A percentile compares a stretch with the other conserved stretches of the same genome.
Evolutionary conservation across 306 rosid genomes (phyloP).

Genomic region (Psophocarpus tetragonolobus): DNA sequence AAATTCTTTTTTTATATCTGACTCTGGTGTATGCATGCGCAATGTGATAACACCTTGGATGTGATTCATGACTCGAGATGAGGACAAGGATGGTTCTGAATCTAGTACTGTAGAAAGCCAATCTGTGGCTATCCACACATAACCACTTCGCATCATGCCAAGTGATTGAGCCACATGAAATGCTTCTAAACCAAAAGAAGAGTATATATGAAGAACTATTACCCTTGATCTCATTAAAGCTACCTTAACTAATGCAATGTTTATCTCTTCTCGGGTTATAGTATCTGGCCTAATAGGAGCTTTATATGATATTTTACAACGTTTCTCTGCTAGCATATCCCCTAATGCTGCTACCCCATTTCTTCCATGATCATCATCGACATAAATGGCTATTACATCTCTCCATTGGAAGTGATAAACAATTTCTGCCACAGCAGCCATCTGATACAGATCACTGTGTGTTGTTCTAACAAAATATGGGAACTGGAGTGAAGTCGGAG

Average conservation of each 20-base stretch:
- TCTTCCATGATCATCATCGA: constrained; percentile 82
- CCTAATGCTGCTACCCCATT: constrained; percentile 67
- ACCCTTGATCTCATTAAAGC: constrained; percentile 66
- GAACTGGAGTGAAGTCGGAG: constrained; percentile 69
- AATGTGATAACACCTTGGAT: constrained; percentile 71
- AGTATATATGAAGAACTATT: constrained; percentile 57
- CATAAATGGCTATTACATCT: constrained; percentile 69
- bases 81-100: constrained; percentile 33
- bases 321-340: constrained; percentile 61
- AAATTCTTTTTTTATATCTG: constrained; percentile 53
- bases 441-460: constrained; percentile 67
- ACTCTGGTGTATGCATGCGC: constrained; percentile 63
- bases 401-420: constrained; percentile 65
- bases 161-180: constrained; percentile 52
- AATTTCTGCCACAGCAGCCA: constrained; percentile 76
- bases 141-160: constrained; percentile 72
- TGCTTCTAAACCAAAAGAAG: constrained; percentile 44
- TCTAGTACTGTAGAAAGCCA: constrained; percentile 66
- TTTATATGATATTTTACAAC: constrained; percentile 65
- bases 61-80: constrained; percentile 42
- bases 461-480: constrained; percentile 72
- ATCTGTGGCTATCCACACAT: constrained; percentile 75
- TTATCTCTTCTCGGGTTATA: constrained; percentile 42
- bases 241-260: constrained; percentile 54
- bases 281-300: constrained; percentile 44